These are phyloP conservation scores for Jaapia argillacea DNA, from an alignment of 768 basidiomycete genomes.

Conservation along the genomic window DNA sequence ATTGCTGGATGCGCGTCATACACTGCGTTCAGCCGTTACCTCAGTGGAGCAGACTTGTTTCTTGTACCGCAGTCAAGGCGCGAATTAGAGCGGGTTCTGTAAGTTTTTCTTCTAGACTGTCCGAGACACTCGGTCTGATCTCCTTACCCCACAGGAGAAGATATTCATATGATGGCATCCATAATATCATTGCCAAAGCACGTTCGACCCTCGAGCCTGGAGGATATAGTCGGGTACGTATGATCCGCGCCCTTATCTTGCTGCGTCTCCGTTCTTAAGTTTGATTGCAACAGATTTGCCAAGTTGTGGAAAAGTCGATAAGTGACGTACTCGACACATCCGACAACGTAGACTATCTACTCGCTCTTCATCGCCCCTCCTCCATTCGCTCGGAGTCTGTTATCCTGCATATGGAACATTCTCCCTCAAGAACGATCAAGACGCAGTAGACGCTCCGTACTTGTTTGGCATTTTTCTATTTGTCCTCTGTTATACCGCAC, in stretches of 20 bases:
- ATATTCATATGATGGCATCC: constrained; percentile 73
- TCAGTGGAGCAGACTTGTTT: constrained; percentile 61
- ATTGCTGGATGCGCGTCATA: constrained; percentile 77
- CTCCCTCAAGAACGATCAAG: constrained; percentile 27
- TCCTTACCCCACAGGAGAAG: constrained; percentile 36
- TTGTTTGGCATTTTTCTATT: constrained; percentile 4
- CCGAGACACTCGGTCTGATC: background rate
- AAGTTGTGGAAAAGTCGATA: constrained; percentile 64
- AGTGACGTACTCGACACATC: constrained; percentile 55
- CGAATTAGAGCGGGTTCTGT: constrained; percentile 70
- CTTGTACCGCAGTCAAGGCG: constrained; percentile 52
- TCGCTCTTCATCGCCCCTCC: constrained; percentile 42
- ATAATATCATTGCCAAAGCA: constrained; percentile 67
- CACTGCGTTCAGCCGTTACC: constrained; percentile 65
- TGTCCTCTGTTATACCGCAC: constrained; percentile 1
- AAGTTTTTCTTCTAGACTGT: constrained; percentile 17
- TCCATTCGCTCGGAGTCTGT: constrained; percentile 12
- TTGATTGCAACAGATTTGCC: constrained; percentile 40
- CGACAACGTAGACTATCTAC: constrained; percentile 56
- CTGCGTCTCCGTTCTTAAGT: background rate
- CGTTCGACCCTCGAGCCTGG: constrained; percentile 52
- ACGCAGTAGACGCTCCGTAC: constrained; percentile 24
- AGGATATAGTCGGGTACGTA: constrained; percentile 43
- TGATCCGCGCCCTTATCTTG: background rate
- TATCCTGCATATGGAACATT: constrained; percentile 25